phyloP scores from a whole-genome alignment of 179 eudicot genomes.

The Silene noctiflora region DNA sequence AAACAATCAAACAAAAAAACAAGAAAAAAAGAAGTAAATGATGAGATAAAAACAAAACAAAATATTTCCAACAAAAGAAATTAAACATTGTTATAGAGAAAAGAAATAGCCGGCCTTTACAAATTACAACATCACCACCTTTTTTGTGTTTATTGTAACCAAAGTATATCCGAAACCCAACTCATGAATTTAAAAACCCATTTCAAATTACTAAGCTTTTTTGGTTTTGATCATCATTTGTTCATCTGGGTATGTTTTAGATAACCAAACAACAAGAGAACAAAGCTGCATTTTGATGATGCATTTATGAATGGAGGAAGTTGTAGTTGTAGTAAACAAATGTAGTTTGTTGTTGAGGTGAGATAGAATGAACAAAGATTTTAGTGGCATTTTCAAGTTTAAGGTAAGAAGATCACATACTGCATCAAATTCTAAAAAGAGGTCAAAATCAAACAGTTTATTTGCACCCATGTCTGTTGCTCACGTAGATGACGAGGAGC shows the following conservation, averaged over 20 bases:
- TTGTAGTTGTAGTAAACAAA: background rate
- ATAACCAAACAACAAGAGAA: background rate
- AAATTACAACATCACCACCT: background rate
- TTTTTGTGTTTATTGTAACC: background rate
- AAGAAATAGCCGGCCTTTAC: conserved; percentile 28
- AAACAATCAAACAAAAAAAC: conserved; percentile 21
- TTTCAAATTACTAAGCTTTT: conserved; percentile 22
- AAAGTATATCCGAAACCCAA: conserved; percentile 26
- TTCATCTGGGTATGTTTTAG: conserved; percentile 16
- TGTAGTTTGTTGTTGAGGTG: background rate
- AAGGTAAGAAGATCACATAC: conserved; percentile 55
- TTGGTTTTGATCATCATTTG: conserved; percentile 14
- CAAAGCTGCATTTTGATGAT: background rate
- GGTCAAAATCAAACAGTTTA: conserved; percentile 51
- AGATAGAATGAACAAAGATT: conserved; percentile 52
- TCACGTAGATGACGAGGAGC: conserved; percentile 71
- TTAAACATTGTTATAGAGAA: conserved; percentile 17
- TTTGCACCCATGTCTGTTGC: conserved; percentile 90
- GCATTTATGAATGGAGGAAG: conserved; percentile 20
- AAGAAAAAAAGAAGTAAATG: background rate
- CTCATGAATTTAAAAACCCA: conserved; percentile 30
- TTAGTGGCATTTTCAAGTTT: conserved; percentile 57
- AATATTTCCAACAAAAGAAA: too few relatives aligned
- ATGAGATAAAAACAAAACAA: background rate
- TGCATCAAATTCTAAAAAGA: conserved; percentile 41